Percentiles rank a stretch among this genome's conserved stretches.
phyloP scores from a whole-genome alignment of 306 rosid species.

The cucumber (Cucumis sativus) region DNA sequence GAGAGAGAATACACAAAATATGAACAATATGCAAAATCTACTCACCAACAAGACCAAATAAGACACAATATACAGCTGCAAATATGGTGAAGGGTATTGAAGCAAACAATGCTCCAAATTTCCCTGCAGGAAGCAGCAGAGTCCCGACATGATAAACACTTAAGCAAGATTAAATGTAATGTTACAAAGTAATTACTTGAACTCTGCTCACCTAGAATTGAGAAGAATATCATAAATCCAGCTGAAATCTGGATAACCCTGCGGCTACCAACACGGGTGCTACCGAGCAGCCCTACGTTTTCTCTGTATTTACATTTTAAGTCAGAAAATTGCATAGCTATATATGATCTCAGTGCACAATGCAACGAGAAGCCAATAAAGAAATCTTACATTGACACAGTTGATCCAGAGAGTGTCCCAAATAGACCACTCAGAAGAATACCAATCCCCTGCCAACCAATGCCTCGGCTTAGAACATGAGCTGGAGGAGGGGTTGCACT shows the following conservation, averaged over 20 bases:
- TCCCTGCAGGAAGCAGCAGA: constrained; percentile 44
- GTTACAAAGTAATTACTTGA: neutral
- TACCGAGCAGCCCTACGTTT: constrained; percentile 93
- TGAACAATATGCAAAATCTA: neutral
- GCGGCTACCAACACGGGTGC: constrained; percentile 97
- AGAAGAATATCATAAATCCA: constrained; percentile 97
- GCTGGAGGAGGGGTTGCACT: constrained; percentile 99
- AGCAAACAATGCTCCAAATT: constrained; percentile 94
- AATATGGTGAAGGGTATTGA: constrained; percentile 91
- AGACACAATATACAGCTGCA: constrained; percentile 80
- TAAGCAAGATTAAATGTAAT: neutral
- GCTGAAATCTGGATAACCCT: constrained; percentile 96
- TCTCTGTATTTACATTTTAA: constrained; percentile 38
- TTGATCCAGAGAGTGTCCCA: constrained; percentile 77
- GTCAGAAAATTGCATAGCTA: constrained; percentile 2
- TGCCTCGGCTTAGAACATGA: constrained; percentile 96
- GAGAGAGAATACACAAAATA: constrained; percentile 1
- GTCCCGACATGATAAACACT: neutral
- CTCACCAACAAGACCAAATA: constrained; percentile 97
- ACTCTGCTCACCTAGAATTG: constrained; percentile 55
- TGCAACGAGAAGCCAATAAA: neutral
- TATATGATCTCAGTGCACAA: neutral
- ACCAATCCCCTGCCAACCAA: constrained; percentile 99
- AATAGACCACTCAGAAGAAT: constrained; percentile 80
- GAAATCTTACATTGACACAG: constrained; percentile 79